Evolutionary conservation across 2,329 filamentous ascomycete species (phyloP).

Genomic region (Tolypocladium sp.): DNA sequence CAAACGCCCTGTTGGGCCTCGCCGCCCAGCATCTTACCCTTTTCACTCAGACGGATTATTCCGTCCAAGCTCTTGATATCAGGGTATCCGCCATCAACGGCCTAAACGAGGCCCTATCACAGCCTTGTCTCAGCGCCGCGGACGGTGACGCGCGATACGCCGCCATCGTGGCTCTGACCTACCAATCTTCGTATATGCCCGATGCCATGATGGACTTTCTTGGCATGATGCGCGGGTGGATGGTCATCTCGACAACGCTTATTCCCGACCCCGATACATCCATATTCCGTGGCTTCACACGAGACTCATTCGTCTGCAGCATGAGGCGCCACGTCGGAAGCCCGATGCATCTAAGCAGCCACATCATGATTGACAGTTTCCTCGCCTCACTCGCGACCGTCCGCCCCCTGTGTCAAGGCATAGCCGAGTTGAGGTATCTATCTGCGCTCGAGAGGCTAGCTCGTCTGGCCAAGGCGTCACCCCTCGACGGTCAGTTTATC

Average conservation of each 20-base stretch:
- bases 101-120: conserved; percentile 17
- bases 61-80: conserved; percentile 18
- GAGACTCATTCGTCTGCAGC: background rate
- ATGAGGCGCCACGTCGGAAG: conserved; percentile 1
- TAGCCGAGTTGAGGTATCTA: too few relatives aligned
- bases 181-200: conserved; percentile 24
- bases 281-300: conserved; percentile 1
- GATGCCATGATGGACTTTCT: conserved; percentile 27
- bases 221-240: conserved; percentile 22
- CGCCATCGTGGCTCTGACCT: conserved; percentile 20
- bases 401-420: too few relatives aligned
- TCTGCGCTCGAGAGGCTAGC: background rate
- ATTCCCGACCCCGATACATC: background rate
- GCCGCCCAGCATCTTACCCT: conserved; percentile 24
- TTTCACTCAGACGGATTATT: conserved; percentile 8
- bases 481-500: background rate
- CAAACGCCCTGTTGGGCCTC: conserved; percentile 27
- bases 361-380: background rate
- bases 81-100: conserved; percentile 20
- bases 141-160: conserved; percentile 25
- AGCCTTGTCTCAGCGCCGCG: conserved; percentile 12
- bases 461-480: background rate
- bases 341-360: too few relatives aligned
- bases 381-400: background rate
- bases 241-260: conserved; percentile 3